A percentile compares a stretch with the other conserved stretches of the same genome.
Evolutionary conservation across 495 filamentous ascomycete genomes (phyloP).

Genomic region (Hypoxylon fuscum): DNA sequence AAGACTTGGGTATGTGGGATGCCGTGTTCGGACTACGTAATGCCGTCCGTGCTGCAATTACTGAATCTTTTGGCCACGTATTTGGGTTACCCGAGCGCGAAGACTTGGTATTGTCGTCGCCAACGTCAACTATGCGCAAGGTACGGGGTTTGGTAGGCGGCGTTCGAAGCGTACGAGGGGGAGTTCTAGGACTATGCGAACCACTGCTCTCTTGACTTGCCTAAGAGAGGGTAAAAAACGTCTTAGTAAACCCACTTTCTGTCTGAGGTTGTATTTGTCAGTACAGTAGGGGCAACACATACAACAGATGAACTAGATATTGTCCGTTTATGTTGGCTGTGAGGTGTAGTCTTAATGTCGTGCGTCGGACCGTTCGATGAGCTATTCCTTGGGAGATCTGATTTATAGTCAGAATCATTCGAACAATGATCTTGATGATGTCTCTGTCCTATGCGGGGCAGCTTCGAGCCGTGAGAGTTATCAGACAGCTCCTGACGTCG

Average conservation of each 20-base stretch:
- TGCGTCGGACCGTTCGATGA: constrained; percentile 12
- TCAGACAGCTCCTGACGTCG: constrained; percentile 16
- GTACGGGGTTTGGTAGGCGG: constrained; percentile 1
- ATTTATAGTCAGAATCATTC: constrained; percentile 24
- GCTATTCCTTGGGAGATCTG: constrained; percentile 26
- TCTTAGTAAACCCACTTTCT: constrained; percentile 5
- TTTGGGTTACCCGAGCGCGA: neutral
- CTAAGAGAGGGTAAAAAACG: constrained; percentile 9
- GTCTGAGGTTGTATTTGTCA: neutral
- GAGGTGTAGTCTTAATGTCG: constrained; percentile 11
- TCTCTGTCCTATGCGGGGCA: constrained; percentile 17
- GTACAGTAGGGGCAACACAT: constrained; percentile 13
- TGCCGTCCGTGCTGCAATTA: constrained; percentile 17
- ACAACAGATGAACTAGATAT: constrained; percentile 25
- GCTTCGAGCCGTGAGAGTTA: constrained; percentile 22
- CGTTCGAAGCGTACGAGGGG: constrained; percentile 12
- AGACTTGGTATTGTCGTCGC: constrained; percentile 2
- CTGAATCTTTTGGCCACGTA: constrained; percentile 9
- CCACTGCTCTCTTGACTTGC: constrained; percentile 36
- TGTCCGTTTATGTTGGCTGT: constrained; percentile 11
- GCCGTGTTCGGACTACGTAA: constrained; percentile 1
- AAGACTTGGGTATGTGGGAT: constrained; percentile 29
- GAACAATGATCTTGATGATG: constrained; percentile 15
- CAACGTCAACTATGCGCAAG: constrained; percentile 2
- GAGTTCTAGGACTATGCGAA: constrained; percentile 6